Conservation (phyloP, 2,329 filamentous ascomycete genomes). For the Fusarium sp. region DNA sequence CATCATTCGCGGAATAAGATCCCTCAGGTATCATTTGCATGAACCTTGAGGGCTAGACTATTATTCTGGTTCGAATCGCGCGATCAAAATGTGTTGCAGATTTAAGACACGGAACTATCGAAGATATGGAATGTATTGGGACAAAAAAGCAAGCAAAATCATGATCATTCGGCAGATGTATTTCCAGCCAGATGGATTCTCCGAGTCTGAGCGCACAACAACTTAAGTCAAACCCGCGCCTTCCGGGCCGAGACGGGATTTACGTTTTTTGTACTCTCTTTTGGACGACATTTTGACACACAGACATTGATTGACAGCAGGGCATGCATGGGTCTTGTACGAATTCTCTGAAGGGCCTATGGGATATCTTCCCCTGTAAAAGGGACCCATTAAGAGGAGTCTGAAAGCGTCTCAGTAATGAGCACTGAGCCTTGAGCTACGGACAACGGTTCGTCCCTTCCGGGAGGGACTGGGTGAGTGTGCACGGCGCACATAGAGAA, state of each 20-base stretch:
- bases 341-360: not conserved
- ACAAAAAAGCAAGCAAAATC: constrained; percentile 5
- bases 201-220: constrained; percentile 36
- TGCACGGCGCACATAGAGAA: constrained; percentile 18
- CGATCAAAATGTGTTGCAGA: constrained; percentile 8
- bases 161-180: constrained; percentile 12
- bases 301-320: constrained; percentile 25
- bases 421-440: constrained; percentile 12
- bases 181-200: constrained; percentile 23
- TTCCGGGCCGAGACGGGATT: constrained; percentile 14
- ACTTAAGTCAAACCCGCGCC: not conserved
- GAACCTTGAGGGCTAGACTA: not conserved
- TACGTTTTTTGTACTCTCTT: constrained; percentile 12
- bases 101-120: constrained; percentile 8
- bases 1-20: not conserved
- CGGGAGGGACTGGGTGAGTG: not conserved
- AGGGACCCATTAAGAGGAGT: not conserved
- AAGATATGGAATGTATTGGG: not conserved
- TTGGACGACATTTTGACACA: constrained; percentile 19
- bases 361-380: not conserved
- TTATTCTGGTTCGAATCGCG: not conserved
- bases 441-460: constrained; percentile 31
- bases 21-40: constrained; percentile 2
- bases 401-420: constrained; percentile 6
- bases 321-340: constrained; percentile 16